phyloP scores from a whole-genome alignment of 2,329 filamentous ascomycete species.

The Arthrocladium fulminans region DNA sequence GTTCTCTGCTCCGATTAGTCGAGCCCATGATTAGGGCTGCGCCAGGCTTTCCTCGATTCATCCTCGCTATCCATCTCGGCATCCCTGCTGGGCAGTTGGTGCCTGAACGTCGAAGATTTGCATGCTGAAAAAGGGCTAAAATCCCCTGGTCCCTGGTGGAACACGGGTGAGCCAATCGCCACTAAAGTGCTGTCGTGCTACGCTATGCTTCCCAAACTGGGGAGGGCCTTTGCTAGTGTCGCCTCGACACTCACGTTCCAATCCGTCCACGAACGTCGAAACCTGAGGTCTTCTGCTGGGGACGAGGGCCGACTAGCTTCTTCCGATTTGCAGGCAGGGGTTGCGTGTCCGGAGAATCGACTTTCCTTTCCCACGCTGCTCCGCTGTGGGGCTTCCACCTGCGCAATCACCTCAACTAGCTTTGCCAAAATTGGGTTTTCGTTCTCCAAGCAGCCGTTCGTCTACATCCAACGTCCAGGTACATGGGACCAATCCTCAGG shows the following conservation, averaged over 20 bases:
- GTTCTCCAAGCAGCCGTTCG: background rate
- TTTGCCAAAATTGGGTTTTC: slow-evolving; percentile 1
- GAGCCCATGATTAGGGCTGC: too few species aligned
- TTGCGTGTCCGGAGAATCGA: background rate
- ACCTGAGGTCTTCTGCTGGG: background rate
- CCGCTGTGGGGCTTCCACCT: background rate
- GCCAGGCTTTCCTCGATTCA: too few species aligned
- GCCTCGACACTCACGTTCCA: background rate
- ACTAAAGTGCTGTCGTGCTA: too few species aligned
- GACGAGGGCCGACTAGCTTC: background rate
- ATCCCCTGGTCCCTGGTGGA: too few species aligned
- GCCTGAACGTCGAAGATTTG: background rate
- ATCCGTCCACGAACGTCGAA: background rate
- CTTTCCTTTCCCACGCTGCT: background rate
- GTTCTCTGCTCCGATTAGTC: too few species aligned
- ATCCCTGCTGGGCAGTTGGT: background rate
- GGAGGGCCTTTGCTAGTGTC: background rate
- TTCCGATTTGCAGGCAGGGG: background rate
- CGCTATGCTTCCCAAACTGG: too few species aligned
- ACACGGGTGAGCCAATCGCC: too few species aligned
- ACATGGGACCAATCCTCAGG: slow-evolving; percentile 4
- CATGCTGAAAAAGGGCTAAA: background rate
- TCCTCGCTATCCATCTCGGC: background rate
- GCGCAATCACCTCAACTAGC: background rate
- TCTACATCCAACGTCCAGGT: background rate